Conservation (phyloP, 352 stramenopile species). For the Phytopythium kandeliae region DNA sequence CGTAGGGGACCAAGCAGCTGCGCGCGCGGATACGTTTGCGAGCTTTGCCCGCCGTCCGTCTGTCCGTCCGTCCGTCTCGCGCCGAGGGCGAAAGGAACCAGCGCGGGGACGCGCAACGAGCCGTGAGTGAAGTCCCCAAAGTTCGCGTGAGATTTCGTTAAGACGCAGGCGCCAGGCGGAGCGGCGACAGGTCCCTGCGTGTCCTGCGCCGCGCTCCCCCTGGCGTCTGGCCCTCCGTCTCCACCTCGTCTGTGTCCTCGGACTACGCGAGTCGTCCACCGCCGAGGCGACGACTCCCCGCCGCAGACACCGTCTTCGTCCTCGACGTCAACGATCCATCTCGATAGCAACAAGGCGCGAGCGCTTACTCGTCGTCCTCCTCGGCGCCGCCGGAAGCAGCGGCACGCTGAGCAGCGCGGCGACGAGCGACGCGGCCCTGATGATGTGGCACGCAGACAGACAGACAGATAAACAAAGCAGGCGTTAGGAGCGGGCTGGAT, state of each 20-base stretch:
- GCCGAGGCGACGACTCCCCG: background rate
- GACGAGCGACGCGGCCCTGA: constrained; percentile 93
- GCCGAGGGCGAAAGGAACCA: too few species aligned
- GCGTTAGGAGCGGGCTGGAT: too few species aligned
- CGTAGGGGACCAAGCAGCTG: too few species aligned
- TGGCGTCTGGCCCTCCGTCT: constrained; percentile 1
- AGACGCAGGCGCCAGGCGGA: constrained; percentile 6
- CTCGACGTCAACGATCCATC: constrained; percentile 3
- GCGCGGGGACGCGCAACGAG: background rate
- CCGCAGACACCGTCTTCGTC: background rate
- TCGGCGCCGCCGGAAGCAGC: constrained; percentile 82
- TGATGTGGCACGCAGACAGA: too few species aligned
- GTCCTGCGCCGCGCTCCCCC: background rate
- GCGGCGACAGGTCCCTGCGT: background rate
- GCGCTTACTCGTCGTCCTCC: constrained; percentile 82
- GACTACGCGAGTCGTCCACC: constrained; percentile 3
- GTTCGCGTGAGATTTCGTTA: constrained; percentile 85
- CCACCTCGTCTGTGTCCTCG: constrained; percentile 1
- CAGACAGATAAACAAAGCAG: too few species aligned
- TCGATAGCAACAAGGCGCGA: constrained; percentile 2
- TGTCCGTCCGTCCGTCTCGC: too few species aligned
- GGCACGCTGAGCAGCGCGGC: constrained; percentile 91
- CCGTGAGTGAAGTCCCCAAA: constrained; percentile 51
- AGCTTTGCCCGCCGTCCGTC: too few species aligned
- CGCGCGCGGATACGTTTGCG: too few species aligned